A percentile compares a stretch with the other conserved stretches of the same genome.
Conservation (phyloP, 225 moss, liverwort and hornwort genomes). For the Takakia lepidozioides region DNA sequence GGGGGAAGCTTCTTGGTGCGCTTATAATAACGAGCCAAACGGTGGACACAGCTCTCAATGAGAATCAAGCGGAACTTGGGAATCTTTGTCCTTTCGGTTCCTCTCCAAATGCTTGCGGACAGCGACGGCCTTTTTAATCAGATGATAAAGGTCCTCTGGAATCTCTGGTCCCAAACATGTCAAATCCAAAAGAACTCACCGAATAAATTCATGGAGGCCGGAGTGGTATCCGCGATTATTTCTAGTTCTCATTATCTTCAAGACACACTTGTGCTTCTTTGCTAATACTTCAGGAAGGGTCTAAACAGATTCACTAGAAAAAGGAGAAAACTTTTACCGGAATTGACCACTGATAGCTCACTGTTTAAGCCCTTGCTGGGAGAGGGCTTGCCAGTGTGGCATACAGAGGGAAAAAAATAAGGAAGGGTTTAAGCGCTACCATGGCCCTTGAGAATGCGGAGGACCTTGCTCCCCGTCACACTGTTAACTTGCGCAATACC, state of each 20-base stretch:
- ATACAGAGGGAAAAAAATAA: conserved; percentile 4
- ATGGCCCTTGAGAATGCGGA: conserved; percentile 43
- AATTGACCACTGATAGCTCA: conserved; percentile 4
- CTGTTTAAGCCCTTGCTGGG: conserved; percentile 1
- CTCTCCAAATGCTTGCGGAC: conserved; percentile 27
- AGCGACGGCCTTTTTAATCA: conserved; percentile 29
- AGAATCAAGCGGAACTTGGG: conserved; percentile 25
- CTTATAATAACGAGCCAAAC: conserved; percentile 26
- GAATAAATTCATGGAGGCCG: neutral
- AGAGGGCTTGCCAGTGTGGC: conserved; percentile 6
- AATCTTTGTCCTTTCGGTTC: conserved; percentile 30
- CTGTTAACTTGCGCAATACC: conserved; percentile 42
- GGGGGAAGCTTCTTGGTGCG: conserved; percentile 30
- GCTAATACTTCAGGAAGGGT: too few species aligned
- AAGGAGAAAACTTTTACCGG: too few species aligned
- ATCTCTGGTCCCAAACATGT: conserved; percentile 18
- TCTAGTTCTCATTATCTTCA: too few species aligned
- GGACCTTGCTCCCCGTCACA: conserved; percentile 36
- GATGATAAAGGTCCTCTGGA: conserved; percentile 22
- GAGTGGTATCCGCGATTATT: too few species aligned
- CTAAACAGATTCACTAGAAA: too few species aligned
- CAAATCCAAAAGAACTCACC: neutral
- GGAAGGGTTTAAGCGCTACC: conserved; percentile 8
- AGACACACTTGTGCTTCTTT: too few species aligned
- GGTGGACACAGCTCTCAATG: conserved; percentile 30